phyloP scores from a whole-genome alignment of 2,329 filamentous ascomycete species.

The Curvularia spicifera region DNA sequence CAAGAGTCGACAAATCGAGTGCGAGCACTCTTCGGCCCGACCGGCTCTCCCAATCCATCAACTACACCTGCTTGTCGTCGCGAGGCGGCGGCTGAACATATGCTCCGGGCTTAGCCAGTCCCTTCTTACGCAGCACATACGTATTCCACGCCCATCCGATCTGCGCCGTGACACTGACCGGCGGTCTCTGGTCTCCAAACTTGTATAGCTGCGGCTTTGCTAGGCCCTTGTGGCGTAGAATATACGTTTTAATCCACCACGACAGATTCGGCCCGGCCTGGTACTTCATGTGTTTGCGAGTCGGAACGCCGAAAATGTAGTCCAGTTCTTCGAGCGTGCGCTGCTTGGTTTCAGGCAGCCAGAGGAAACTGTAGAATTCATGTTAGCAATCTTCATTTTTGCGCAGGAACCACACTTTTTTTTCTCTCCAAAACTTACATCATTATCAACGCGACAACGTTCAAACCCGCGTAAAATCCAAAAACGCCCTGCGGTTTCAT shows the following conservation, averaged over 20 bases:
- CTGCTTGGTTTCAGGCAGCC: constrained; percentile 58
- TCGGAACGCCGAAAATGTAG: constrained; percentile 58
- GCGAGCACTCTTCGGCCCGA: neutral
- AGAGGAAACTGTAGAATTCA: constrained; percentile 56
- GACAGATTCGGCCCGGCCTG: constrained; percentile 44
- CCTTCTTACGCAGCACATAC: constrained; percentile 29
- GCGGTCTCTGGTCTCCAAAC: constrained; percentile 35
- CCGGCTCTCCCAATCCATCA: neutral
- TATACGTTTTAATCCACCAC: constrained; percentile 56
- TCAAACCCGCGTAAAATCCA: constrained; percentile 67
- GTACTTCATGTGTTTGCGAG: constrained; percentile 50
- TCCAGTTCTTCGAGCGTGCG: constrained; percentile 58
- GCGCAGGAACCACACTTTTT: neutral
- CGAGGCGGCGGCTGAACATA: constrained; percentile 19
- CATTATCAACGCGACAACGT: constrained; percentile 65
- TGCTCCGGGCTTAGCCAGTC: constrained; percentile 22
- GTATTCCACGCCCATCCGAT: constrained; percentile 31
- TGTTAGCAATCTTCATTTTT: neutral
- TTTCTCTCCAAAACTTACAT: constrained; percentile 50
- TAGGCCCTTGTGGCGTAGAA: constrained; percentile 49
- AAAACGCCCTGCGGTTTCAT: constrained; percentile 63
- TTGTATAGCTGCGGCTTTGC: constrained; percentile 50
- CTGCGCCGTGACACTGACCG: constrained; percentile 26
- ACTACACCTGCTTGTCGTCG: constrained; percentile 30
- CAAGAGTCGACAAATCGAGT: neutral